Base-by-base conservation (phyloP, 1,139 yeast genomes). In the Candida sp. region DNA sequence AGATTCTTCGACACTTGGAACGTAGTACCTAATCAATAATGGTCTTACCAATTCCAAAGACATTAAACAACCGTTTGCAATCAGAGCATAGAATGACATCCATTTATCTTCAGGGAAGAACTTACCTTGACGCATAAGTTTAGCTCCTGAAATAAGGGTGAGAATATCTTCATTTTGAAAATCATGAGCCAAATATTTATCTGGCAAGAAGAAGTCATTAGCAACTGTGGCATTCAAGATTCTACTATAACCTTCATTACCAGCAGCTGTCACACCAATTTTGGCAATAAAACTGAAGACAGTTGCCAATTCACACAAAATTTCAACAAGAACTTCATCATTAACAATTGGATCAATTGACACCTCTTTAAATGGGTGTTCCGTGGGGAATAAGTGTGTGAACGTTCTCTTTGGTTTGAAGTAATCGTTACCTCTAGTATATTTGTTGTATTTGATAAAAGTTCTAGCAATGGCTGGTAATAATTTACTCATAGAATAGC, bases 321-420 rank as follows among this genome's bases (percentile, higher is more conserved):
- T 70, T 59, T 89, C 97, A 36, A 84, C 89, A 49, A 86, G 70
- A 2, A 75, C 71, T 51, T 83, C 87, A 51, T 84, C 88, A 50
- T 81, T 80, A 22, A 87, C 87, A 41, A 83, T 73, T 0, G 95
- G 84, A 57, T 88, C 96, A 53, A 87, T 77, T 1, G 93, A 82
- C 36, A 75, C 59, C 36, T 82, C 83, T 43, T 66, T 67, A 56
- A 85, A 84, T 19, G 96, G 96, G 56, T 77, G 79, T 12, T 67
- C 65, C 19, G 74, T 73, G 4, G 95, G 96, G 68, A 88, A 89
- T 33, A 89, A 63, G 33, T 70, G 70, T 0, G 88, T 81, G 55
- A 81, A 85, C 0, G 80, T 73, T 64, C 88, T 78, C 60, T 77
- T 83, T 25, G 82, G 75, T 45, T 74, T 77, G 62, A 80, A 81